Percentiles rank a stretch among this genome's conserved stretches.
Evolutionary conservation across 768 basidiomycete genomes (phyloP).

Genomic region (Tricholoma bakamatsutake): DNA sequence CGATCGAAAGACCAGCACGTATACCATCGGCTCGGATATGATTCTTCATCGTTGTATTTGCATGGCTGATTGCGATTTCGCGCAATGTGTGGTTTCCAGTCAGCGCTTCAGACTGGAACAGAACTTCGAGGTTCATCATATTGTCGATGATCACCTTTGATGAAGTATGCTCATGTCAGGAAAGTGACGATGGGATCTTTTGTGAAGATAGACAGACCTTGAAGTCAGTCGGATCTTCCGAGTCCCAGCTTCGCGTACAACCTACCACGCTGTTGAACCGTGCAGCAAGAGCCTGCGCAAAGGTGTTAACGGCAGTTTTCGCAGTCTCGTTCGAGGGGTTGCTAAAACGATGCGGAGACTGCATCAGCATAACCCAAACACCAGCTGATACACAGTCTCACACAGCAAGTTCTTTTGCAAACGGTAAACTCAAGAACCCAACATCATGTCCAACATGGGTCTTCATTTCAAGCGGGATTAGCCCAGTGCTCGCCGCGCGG

Average conservation of each 20-base stretch:
- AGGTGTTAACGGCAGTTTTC: constrained; percentile 46
- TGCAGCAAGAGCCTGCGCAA: constrained; percentile 49
- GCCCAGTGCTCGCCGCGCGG: constrained; percentile 42
- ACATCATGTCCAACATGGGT: constrained; percentile 60
- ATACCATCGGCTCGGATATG: constrained; percentile 61
- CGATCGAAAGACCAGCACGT: constrained; percentile 7
- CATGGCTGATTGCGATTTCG: constrained; percentile 58
- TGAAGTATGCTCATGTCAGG: neutral
- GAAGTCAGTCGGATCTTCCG: constrained; percentile 53
- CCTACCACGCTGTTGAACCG: constrained; percentile 57
- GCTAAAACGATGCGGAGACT: constrained; percentile 23
- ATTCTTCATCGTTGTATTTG: constrained; percentile 60
- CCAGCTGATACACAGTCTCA: constrained; percentile 23
- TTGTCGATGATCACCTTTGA: constrained; percentile 70
- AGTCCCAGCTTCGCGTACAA: constrained; percentile 67
- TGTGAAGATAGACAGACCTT: constrained; percentile 27
- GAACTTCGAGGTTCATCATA: constrained; percentile 73
- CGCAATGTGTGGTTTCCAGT: constrained; percentile 55
- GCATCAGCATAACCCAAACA: neutral
- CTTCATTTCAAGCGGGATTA: constrained; percentile 42
- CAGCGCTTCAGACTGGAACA: constrained; percentile 52
- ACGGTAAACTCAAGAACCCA: constrained; percentile 67
- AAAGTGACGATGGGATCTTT: neutral
- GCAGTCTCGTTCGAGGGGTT: constrained; percentile 55
- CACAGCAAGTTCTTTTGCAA: constrained; percentile 55